A percentile compares a stretch with the other conserved stretches of the same genome.
phyloP scores from a whole-genome alignment of 768 basidiomycete species.

The Tylopilus sp. region DNA sequence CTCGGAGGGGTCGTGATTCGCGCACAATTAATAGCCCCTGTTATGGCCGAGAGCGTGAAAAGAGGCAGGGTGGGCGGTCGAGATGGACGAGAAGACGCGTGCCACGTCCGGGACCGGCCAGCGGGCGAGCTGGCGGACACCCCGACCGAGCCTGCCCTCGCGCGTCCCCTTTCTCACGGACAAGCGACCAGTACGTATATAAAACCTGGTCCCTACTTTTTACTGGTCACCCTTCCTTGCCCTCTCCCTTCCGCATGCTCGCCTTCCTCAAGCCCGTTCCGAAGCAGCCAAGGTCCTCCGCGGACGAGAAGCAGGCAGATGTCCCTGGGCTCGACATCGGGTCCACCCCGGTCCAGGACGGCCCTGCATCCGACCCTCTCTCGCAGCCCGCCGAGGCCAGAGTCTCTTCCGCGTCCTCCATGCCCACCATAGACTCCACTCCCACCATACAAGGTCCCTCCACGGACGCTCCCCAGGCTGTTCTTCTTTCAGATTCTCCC shows the following conservation, averaged over 20 bases:
- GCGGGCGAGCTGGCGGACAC: neutral
- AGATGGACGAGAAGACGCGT: neutral
- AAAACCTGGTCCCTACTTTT: constrained; percentile 15
- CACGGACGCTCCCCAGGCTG: neutral
- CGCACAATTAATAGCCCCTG: constrained; percentile 17
- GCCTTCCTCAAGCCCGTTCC: constrained; percentile 22
- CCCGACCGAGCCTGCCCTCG: neutral
- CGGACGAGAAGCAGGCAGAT: neutral
- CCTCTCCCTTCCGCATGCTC: constrained; percentile 16
- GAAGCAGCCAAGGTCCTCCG: constrained; percentile 8
- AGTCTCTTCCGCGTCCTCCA: constrained; percentile 17
- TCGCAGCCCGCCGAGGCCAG: constrained; percentile 6
- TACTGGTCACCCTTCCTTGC: constrained; percentile 5
- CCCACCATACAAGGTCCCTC: constrained; percentile 22
- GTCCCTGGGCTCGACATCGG: constrained; percentile 3
- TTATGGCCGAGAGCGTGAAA: neutral
- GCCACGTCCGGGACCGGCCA: neutral
- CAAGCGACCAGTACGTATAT: constrained; percentile 31
- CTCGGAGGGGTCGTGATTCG: constrained; percentile 1
- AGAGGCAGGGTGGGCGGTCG: neutral
- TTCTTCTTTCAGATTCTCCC: constrained; percentile 20
- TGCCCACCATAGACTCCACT: constrained; percentile 21
- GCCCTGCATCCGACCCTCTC: neutral
- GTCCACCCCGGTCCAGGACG: constrained; percentile 1
- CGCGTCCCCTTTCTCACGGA: constrained; percentile 26